Base-by-base conservation (phyloP, 441 rosid species). In the Mallotus repandus region DNA sequence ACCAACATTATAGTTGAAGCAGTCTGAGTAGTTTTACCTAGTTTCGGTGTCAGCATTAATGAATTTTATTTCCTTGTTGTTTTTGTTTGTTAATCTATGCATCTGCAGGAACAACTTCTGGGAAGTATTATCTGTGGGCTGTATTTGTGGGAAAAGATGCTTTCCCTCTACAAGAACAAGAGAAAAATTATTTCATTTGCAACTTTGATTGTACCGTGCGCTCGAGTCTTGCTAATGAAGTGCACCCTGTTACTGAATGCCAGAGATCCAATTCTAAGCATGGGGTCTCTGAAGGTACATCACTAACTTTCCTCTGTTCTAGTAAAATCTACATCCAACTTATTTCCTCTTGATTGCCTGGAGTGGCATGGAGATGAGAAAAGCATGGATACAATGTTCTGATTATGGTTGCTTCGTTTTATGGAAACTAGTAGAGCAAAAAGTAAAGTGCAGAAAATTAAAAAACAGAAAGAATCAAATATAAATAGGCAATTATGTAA, bases 111-210 rank as follows among this genome's bases (percentile, higher is more conserved):
- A 18, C 52, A 53, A 61, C 48, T 21, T 41, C 58, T 19, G 68
- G 69, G n/a, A 50, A 25, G 67, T 62, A 32, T 61, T 71, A 61
- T 61, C 49, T 71, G 1, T 71, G 74, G 74, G 74, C 38, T 38
- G 68, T 61, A 19, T 9, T 71, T n/a, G 29, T 9, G 9, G 59
- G 74, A 35, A 38, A 32, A n/a, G 50, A 62, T 72, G 50, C 61
- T 22, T 72, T 62, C 38, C 63, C 63, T 72, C 61, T 61, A 4
- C 41, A 38, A 38, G 41, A 38, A 2, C 35, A 52, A n/a, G 41
- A 62, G 49, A 53, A 72, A 43, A 45, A 52, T 59, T 10, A 46
- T 15, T 60, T 46, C 16, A 14, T 45, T 14, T 1, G 3, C 25
- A 59, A 46, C 35, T 21, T 18, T 14, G 45, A 13, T 14, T 38